A percentile compares a stretch with the other conserved stretches of the same genome.
Evolutionary conservation across 2,329 filamentous ascomycete species (phyloP).

Genomic region (Triangularia setosa): DNA sequence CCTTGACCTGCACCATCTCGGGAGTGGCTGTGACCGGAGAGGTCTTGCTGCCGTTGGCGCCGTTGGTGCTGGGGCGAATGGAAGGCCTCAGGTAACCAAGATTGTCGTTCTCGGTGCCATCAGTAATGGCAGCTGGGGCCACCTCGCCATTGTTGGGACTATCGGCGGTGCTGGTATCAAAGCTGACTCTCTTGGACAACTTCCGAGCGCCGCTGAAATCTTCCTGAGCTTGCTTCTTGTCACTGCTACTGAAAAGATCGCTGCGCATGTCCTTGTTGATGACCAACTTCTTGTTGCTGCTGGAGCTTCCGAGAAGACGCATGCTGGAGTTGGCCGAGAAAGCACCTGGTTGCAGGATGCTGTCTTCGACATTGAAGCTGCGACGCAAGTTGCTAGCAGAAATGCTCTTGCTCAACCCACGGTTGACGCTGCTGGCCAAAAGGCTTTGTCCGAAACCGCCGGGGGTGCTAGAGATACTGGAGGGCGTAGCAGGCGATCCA

Average conservation of each 20-base stretch:
- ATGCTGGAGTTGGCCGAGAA: slow-evolving; percentile 67
- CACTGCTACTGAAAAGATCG: slow-evolving; percentile 62
- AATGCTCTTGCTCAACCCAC: slow-evolving; percentile 78
- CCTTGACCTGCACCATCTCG: slow-evolving; percentile 68
- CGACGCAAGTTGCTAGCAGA: slow-evolving; percentile 83
- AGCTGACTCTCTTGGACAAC: slow-evolving; percentile 84
- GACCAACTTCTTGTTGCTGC: slow-evolving; percentile 81
- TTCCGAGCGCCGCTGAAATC: slow-evolving; percentile 46
- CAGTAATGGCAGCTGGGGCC: slow-evolving; percentile 43
- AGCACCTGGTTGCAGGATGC: slow-evolving; percentile 78
- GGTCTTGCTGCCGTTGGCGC: slow-evolving; percentile 41
- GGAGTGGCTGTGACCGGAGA: slow-evolving; percentile 22
- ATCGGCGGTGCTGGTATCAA: slow-evolving; percentile 64
- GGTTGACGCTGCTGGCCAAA: slow-evolving; percentile 60
- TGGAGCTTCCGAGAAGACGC: slow-evolving; percentile 62
- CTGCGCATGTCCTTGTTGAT: slow-evolving; percentile 85
- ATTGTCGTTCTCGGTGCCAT: slow-evolving; percentile 52
- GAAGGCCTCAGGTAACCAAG: slow-evolving; percentile 55
- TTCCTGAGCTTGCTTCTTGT: slow-evolving; percentile 47
- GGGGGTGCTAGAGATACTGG: slow-evolving; percentile 66
- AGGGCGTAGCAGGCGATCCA: slow-evolving; percentile 70
- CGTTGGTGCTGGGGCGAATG: slow-evolving; percentile 29
- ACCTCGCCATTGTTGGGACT: slow-evolving; percentile 35
- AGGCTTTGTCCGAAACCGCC: slow-evolving; percentile 64
- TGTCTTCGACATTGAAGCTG: slow-evolving; percentile 77